Base-by-base conservation (phyloP, 2,329 filamentous ascomycete genomes). In the Pseudocercospora fuligena region DNA sequence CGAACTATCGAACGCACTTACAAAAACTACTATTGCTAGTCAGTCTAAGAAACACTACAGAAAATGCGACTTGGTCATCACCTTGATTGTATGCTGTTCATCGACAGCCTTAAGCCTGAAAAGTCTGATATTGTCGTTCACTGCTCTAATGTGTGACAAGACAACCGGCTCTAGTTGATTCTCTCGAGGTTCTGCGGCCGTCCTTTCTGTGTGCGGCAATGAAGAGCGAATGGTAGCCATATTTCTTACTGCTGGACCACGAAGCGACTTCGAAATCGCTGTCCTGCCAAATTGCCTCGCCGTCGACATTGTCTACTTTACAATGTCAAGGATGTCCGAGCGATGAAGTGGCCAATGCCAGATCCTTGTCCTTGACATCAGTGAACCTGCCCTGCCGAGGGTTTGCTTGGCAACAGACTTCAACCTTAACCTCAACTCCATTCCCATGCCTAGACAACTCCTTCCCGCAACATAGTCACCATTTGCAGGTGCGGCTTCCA, bases 171-270 rank as follows among this genome's bases (percentile, higher is more conserved):
- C 86, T 6, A 93, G 80, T 16, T 86, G 86, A 67, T 86, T 81
- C 65, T 91, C 87, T 65, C 93, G 88, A 49, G 90, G 91, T 75
- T 95, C 90, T 46, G 85, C 80, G 2, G 90, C 89, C 11, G 93
- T 96, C 61, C 92, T 86, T 71, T 93, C 87, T 66, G 90, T 82
- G 74, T 95, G 92, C 67, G 75, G 74, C 5, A 78, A 40, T 8
- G 76, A 77, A 11, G 72, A 65, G 19, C 71, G 71, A 9, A 76
- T 64, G 3, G 73, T 77, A 1, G 76, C 74, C 78, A 79, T 79
- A n/a, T 31, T 58, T 61, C 61, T 60, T 9, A 27, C 25, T n/a
- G 9, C 19, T 16, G 23, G 14, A 3, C 25, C 21, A 14, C 4
- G 8, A 9, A 25, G 21, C 7, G 25, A 23, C 16, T n/a, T 54